Percentiles rank a stretch among this genome's conserved stretches.
phyloP scores from a whole-genome alignment of 2,329 filamentous ascomycete species.

The Fonsecaea multimorphosa region DNA sequence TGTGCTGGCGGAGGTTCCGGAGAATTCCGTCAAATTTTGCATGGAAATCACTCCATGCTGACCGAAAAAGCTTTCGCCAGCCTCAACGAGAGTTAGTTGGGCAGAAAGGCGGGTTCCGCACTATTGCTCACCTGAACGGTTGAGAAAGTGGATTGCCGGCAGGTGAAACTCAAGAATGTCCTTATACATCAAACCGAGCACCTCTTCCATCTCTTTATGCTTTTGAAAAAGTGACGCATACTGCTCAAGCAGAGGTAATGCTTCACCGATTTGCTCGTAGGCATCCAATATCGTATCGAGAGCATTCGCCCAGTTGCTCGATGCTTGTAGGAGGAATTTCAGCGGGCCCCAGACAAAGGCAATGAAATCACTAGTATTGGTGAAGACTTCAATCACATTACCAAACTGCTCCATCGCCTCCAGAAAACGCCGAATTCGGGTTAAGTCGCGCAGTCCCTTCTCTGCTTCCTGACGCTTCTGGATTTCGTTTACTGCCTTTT shows the following conservation, averaged over 20 bases:
- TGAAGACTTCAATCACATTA: conserved; percentile 39
- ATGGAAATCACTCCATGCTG: conserved; percentile 40
- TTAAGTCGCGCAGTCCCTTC: conserved; percentile 34
- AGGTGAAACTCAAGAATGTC: conserved; percentile 38
- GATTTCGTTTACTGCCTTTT: not conserved
- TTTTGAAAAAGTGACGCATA: conserved; percentile 35
- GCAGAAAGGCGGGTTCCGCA: not conserved
- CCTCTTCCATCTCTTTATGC: conserved; percentile 28
- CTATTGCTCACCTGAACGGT: conserved; percentile 32
- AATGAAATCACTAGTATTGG: conserved; percentile 34
- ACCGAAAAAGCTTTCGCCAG: conserved; percentile 41
- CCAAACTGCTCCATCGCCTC: conserved; percentile 40
- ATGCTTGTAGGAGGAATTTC: conserved; percentile 36
- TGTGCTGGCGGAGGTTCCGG: conserved; percentile 34
- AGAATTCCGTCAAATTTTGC: conserved; percentile 34
- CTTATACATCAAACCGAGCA: conserved; percentile 35
- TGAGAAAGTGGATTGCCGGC: conserved; percentile 33
- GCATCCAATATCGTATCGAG: conserved; percentile 36
- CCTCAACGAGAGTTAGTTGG: conserved; percentile 26
- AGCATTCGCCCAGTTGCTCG: conserved; percentile 20
- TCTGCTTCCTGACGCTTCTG: conserved; percentile 21
- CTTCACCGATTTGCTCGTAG: conserved; percentile 39
- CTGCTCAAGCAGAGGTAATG: conserved; percentile 35
- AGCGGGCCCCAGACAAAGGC: conserved; percentile 42
- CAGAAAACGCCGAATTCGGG: conserved; percentile 38